These are phyloP conservation scores for Mucuna pruriens DNA, from an alignment of 306 rosid genomes.

Conservation along the genomic window DNA sequence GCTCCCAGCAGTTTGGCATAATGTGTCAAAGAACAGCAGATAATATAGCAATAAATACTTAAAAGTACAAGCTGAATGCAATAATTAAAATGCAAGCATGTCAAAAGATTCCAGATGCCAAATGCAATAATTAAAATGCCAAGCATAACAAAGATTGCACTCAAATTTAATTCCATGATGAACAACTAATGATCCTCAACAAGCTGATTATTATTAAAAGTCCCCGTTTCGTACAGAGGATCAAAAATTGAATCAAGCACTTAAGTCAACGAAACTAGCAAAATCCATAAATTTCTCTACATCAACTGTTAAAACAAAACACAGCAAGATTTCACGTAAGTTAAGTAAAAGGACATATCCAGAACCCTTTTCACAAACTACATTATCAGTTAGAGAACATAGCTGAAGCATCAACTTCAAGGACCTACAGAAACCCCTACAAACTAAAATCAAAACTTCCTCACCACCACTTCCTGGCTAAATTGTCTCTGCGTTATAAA, in stretches of 20 bases:
- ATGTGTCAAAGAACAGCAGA: slow-evolving; percentile 1
- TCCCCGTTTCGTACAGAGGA: neutral
- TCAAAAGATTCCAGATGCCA: slow-evolving; percentile 23
- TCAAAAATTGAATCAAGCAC: slow-evolving; percentile 23
- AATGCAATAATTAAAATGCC: neutral
- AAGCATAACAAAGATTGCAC: neutral
- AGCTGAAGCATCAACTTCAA: slow-evolving; percentile 25
- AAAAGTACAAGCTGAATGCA: slow-evolving; percentile 8
- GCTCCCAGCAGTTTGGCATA: neutral
- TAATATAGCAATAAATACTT: neutral
- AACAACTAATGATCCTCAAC: slow-evolving; percentile 2
- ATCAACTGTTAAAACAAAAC: neutral
- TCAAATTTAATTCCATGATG: neutral
- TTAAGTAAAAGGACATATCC: slow-evolving; percentile 16
- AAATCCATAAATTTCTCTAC: neutral
- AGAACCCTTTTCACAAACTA: slow-evolving; percentile 16
- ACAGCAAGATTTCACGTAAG: neutral
- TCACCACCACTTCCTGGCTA: neutral
- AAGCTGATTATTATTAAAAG: slow-evolving; percentile 14
- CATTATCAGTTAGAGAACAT: slow-evolving; percentile 11
- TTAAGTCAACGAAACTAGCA: neutral
- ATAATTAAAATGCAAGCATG: slow-evolving; percentile 20
- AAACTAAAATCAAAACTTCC: slow-evolving; percentile 13
- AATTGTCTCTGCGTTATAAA: neutral
- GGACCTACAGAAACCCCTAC: slow-evolving; percentile 16